phyloP scores from a whole-genome alignment of 1,284 basidiomycete species.

The Ustilago lituana region DNA sequence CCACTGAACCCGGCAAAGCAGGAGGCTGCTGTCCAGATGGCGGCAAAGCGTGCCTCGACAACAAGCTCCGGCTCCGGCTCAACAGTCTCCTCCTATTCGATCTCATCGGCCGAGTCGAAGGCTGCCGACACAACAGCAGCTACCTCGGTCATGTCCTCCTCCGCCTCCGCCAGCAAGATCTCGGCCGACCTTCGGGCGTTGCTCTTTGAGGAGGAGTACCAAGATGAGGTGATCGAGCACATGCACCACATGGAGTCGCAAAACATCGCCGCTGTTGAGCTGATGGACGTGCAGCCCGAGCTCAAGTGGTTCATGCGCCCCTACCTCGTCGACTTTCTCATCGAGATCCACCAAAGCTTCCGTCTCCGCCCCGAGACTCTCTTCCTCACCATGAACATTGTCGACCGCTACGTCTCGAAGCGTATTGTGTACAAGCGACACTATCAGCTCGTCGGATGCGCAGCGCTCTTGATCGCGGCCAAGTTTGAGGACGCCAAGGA shows the following conservation, averaged over 20 bases:
- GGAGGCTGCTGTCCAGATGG: conserved; percentile 42
- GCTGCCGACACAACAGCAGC: conserved; percentile 41
- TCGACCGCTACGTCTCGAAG: conserved; percentile 98
- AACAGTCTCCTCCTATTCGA: conserved; percentile 29
- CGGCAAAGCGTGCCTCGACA: conserved; percentile 41
- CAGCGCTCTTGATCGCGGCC: conserved; percentile 97
- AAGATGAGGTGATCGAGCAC: conserved; percentile 87
- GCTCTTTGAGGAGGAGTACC: conserved; percentile 85
- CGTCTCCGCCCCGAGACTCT: conserved; percentile 94
- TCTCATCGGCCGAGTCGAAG: conserved; percentile 21
- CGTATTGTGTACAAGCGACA: conserved; percentile 99
- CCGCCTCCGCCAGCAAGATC: conserved; percentile 24
- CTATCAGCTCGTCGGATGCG: conserved; percentile 98
- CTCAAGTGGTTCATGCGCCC: conserved; percentile 90
- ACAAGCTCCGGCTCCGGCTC: conserved; percentile 27
- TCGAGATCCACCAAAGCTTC: conserved; percentile 93
- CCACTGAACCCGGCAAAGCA: conserved; percentile 39
- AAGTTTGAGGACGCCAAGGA: conserved; percentile 99
- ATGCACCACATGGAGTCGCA: conserved; percentile 95
- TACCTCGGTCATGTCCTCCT: conserved; percentile 30
- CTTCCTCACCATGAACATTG: conserved; percentile 97
- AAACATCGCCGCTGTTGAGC: conserved; percentile 87
- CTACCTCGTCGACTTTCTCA: conserved; percentile 96
- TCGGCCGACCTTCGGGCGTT: conserved; percentile 39
- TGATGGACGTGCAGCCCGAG: conserved; percentile 99